Base-by-base conservation (phyloP, 768 basidiomycete genomes). In the Leccinum subgranulosum region DNA sequence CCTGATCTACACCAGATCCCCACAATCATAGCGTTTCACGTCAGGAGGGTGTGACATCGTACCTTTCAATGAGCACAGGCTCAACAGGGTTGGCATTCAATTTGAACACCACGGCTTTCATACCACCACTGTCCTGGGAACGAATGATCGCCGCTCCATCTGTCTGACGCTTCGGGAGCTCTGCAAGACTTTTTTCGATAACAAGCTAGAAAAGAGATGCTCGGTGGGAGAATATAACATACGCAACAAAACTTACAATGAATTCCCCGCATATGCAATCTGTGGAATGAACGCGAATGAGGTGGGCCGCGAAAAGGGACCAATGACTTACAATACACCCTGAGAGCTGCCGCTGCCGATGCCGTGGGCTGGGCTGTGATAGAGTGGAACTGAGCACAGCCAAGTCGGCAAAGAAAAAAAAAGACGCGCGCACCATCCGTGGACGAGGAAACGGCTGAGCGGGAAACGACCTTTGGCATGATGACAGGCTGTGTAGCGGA, bases 391-490 rank as follows among this genome's bases (percentile, higher is more conserved):
- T 14, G 33, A 9, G 17, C 39, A 39, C 15, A 39, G 34, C 33
- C 45, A 25, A 17, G 51, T 54, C 47, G 11, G 53, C 29, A 47
- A 33, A 33, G 6, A 33, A 33, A 9, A n/a, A 9, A n/a, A 10
- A 31, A 14, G 28, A 19, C 9, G 51, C 2, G 17, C 81, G 60
- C 52, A 91, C 91, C 90, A 69, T 92, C 89, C 34, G 91, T 85
- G 4, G 92, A 94, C 3, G 92, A 91, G 9, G 93, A 94, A 59
- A 94, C 84, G 4, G 90, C 87, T 43, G 90, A 94, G 62, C 92
- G 84, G 3, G 92, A 93, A 67, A 94, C 83, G 60, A 97, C 90
- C 73, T 95, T 95, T 53, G 94, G 94, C 94, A 96, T 96, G 57
- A 62, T 59, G 51, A 19, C 39, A 19, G 5, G 28, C 19, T 49